Percentiles rank a stretch among this genome's conserved stretches.
These are phyloP conservation scores for Globisporangium abappressorium DNA, from an alignment of 352 stramenopile species.

Conservation along the genomic window DNA sequence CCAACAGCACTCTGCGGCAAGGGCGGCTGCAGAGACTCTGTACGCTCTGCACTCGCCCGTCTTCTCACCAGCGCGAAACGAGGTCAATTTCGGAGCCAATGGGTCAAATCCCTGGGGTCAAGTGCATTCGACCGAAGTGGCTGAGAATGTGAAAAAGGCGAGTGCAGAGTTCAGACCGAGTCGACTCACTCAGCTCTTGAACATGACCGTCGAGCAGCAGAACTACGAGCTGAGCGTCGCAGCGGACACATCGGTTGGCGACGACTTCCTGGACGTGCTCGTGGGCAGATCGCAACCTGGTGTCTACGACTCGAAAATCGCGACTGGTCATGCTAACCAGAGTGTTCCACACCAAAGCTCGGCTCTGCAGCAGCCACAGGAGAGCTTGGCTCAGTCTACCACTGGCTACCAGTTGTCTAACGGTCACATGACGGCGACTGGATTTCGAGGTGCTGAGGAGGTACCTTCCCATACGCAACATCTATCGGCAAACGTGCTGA, in stretches of 20 bases:
- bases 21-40: conserved; percentile 3
- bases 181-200: background rate
- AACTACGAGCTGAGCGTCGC: conserved; percentile 5
- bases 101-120: background rate
- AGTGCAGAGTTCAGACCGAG: background rate
- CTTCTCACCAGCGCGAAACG: background rate
- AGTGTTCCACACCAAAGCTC: background rate
- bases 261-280: conserved; percentile 10
- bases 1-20: background rate
- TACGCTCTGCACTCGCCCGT: conserved; percentile 9
- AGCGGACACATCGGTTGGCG: background rate
- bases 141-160: background rate
- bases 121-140: background rate
- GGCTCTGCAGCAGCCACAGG: background rate
- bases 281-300: background rate
- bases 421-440: background rate
- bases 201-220: conserved; percentile 11
- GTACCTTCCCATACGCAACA: background rate
- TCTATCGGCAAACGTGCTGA: background rate
- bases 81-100: background rate
- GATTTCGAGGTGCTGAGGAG: background rate
- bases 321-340: background rate
- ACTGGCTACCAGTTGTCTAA: background rate
- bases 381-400: background rate
- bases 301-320: background rate